These are phyloP conservation scores for Neurospora sp. DNA, from an alignment of 495 filamentous ascomycete species.

Conservation along the genomic window DNA sequence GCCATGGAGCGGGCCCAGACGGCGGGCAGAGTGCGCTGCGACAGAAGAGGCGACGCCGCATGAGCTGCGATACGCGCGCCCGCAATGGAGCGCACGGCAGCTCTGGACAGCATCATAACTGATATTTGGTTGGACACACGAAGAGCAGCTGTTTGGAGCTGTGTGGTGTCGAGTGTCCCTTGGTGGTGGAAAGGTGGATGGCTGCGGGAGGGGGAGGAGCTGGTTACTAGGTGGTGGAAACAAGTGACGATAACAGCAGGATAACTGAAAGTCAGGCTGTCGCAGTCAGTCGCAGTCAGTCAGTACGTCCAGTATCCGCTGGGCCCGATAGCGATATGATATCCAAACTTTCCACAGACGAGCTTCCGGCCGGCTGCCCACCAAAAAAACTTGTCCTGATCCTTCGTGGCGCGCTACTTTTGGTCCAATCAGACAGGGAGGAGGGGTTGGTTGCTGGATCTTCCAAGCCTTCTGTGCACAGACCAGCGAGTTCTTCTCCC, in stretches of 20 bases:
- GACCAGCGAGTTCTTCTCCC: neutral
- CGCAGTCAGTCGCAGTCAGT: neutral
- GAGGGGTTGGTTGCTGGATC: neutral
- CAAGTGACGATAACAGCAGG: neutral
- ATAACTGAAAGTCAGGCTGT: neutral
- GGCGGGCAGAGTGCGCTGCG: conserved; percentile 13
- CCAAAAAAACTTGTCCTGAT: neutral
- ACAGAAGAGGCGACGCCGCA: conserved; percentile 16
- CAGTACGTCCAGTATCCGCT: neutral
- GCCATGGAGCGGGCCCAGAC: conserved; percentile 35
- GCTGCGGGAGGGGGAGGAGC: neutral
- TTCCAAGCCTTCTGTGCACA: neutral
- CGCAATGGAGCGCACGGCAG: conserved; percentile 26
- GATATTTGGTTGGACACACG: neutral
- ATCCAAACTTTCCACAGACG: neutral
- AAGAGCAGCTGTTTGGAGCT: neutral
- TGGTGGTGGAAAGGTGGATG: neutral
- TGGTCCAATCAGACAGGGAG: neutral
- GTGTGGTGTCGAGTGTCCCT: neutral
- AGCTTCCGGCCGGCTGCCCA: neutral
- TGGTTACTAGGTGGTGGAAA: neutral
- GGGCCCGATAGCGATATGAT: neutral
- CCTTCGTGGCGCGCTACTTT: neutral
- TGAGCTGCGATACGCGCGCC: conserved; percentile 15
- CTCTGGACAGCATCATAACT: conserved; percentile 32